phyloP scores from a whole-genome alignment of 306 rosid genomes.

The Ormosia semicastrata region DNA sequence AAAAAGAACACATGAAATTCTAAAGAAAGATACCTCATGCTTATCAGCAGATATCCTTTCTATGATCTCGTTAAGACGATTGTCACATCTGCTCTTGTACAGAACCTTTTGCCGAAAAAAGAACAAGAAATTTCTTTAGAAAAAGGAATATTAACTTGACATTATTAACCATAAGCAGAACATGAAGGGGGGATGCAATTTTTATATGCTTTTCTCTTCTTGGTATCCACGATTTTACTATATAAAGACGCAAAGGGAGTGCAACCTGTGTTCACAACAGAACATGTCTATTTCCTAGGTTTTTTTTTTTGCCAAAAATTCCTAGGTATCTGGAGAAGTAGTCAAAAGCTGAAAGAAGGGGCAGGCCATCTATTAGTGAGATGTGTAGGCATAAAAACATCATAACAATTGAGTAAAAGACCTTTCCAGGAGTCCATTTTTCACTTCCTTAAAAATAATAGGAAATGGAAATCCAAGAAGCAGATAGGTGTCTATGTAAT shows the following conservation, averaged over 20 bases:
- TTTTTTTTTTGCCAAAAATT: not conserved
- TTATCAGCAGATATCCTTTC: conserved; percentile 79
- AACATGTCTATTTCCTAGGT: not conserved
- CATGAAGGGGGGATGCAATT: not conserved
- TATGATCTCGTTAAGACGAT: conserved; percentile 80
- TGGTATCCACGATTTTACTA: not conserved
- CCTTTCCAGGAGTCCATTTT: conserved; percentile 7
- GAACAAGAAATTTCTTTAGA: conserved; percentile 21
- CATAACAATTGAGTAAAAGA: not conserved
- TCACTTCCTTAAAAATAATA: conserved; percentile 2
- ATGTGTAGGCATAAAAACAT: not conserved
- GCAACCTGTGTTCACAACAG: conserved; percentile 5
- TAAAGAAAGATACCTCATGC: conserved; percentile 69
- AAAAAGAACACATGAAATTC: conserved; percentile 29
- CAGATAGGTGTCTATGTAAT: not conserved
- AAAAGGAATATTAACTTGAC: not conserved
- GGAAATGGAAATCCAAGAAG: not conserved
- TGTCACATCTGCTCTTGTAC: conserved; percentile 99
- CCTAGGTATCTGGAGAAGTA: conserved; percentile 20
- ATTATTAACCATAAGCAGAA: conserved; percentile 9
- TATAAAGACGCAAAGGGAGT: not conserved
- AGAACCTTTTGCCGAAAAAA: conserved; percentile 58
- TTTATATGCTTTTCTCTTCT: conserved; percentile 11
- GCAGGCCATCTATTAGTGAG: not conserved
- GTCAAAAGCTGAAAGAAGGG: conserved; percentile 19